These are phyloP conservation scores for Ceratocystis papillata DNA, from an alignment of 2,329 filamentous ascomycete genomes.

Conservation along the genomic window DNA sequence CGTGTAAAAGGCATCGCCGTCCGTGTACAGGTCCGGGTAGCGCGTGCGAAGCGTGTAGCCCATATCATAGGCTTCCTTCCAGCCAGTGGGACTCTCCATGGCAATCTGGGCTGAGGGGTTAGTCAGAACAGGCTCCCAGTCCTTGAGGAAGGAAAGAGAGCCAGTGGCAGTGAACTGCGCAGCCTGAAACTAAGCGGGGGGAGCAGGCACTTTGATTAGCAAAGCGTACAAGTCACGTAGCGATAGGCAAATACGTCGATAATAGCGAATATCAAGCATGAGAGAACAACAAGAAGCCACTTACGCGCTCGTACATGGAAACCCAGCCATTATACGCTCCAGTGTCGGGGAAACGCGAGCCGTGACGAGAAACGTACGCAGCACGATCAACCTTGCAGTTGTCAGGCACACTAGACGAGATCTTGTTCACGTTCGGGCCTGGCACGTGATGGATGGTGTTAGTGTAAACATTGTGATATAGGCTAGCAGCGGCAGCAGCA, in stretches of 20 bases:
- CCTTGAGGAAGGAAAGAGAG: slow-evolving; percentile 44
- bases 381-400: slow-evolving; percentile 50
- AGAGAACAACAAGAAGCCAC: slow-evolving; percentile 20
- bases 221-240: background rate
- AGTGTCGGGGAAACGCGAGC: slow-evolving; percentile 51
- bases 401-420: slow-evolving; percentile 44
- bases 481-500: background rate
- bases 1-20: slow-evolving; percentile 43
- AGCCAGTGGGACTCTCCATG: slow-evolving; percentile 50
- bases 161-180: slow-evolving; percentile 44
- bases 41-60: slow-evolving; percentile 42
- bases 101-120: slow-evolving; percentile 46
- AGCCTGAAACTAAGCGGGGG: slow-evolving; percentile 39
- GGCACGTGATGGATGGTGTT: background rate
- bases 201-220: background rate
- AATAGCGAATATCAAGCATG: too few relatives aligned
- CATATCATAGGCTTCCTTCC: slow-evolving; percentile 49
- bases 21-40: slow-evolving; percentile 41
- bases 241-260: too few relatives aligned
- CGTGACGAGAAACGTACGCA: slow-evolving; percentile 50
- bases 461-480: background rate
- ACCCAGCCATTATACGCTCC: slow-evolving; percentile 51
- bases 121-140: slow-evolving; percentile 48
- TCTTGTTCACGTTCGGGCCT: slow-evolving; percentile 47
- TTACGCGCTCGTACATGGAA: slow-evolving; percentile 36